A percentile compares a stretch with the other conserved stretches of the same genome.
phyloP scores from a whole-genome alignment of 2,329 filamentous ascomycete genomes.

The Talaromyces sp. region DNA sequence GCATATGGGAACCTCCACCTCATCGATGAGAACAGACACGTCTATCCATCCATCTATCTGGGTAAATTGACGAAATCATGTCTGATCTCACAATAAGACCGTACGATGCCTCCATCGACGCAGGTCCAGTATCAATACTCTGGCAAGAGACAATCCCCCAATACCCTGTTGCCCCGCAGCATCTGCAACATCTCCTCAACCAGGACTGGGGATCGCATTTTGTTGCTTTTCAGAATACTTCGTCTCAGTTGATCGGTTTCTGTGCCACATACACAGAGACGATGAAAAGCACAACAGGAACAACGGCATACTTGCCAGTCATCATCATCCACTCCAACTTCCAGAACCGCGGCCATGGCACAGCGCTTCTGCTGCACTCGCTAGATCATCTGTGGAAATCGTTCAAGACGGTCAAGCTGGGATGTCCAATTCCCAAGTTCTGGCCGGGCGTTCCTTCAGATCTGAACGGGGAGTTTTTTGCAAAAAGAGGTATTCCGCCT shows the following conservation, averaged over 20 bases:
- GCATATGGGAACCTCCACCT: too few relatives aligned
- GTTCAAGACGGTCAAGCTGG: background rate
- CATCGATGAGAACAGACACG: too few relatives aligned
- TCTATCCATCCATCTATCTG: background rate
- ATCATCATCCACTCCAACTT: background rate
- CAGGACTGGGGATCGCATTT: background rate
- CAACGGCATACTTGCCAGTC: background rate
- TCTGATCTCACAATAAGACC: background rate
- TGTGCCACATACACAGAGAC: background rate
- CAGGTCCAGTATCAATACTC: background rate
- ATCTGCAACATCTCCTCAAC: background rate
- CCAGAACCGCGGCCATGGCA: background rate
- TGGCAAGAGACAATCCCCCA: conserved; percentile 2
- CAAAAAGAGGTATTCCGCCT: background rate
- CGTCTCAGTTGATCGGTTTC: background rate
- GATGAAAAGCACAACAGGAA: background rate
- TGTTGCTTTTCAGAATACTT: background rate
- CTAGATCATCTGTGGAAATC: background rate
- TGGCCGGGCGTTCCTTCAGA: conserved; percentile 4
- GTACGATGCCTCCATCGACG: background rate
- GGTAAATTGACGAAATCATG: background rate
- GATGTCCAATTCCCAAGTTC: conserved; percentile 1
- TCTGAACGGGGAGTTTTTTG: conserved; percentile 3
- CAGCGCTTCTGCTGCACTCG: background rate
- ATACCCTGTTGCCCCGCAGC: conserved; percentile 2